A percentile compares a stretch with the other conserved stretches of the same genome.
phyloP scores from a whole-genome alignment of 352 stramenopile species.

The Phytophthora citricola region DNA sequence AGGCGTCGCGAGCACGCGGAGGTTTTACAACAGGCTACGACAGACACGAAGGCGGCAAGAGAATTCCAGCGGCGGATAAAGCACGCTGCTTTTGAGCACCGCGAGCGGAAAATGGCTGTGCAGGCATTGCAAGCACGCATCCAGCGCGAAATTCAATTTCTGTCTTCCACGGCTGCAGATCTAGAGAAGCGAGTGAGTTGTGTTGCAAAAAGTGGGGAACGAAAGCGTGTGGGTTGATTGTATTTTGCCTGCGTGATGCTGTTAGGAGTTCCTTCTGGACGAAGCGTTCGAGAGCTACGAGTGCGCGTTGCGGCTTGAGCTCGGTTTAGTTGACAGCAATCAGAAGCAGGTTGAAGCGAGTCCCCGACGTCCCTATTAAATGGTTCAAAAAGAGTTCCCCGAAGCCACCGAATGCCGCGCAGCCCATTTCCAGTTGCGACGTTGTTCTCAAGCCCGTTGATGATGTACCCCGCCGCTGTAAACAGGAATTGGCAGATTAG shows the following conservation, averaged over 20 bases:
- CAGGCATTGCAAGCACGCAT: conserved; percentile 61
- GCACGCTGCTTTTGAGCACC: conserved; percentile 49
- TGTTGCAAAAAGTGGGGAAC: neutral
- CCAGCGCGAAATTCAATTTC: conserved; percentile 63
- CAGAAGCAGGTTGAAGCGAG: conserved; percentile 17
- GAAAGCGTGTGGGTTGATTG: conserved; percentile 14
- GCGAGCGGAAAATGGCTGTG: conserved; percentile 65
- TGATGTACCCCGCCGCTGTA: conserved; percentile 76
- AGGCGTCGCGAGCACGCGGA: conserved; percentile 30
- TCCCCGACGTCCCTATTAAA: conserved; percentile 13
- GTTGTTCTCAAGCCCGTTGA: conserved; percentile 87
- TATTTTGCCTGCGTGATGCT: conserved; percentile 25
- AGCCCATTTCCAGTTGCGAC: conserved; percentile 81
- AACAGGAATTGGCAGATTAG: conserved; percentile 13
- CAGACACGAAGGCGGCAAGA: conserved; percentile 9
- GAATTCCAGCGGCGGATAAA: conserved; percentile 50
- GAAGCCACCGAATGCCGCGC: conserved; percentile 81
- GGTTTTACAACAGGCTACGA: conserved; percentile 15
- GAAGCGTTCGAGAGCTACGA: conserved; percentile 68
- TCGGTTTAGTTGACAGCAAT: conserved; percentile 26
- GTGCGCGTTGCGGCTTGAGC: conserved; percentile 44
- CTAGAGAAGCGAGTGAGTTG: conserved; percentile 49
- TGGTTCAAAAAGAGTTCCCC: conserved; percentile 71
- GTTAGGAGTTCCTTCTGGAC: conserved; percentile 65
- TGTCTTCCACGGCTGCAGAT: conserved; percentile 52